phyloP scores from a whole-genome alignment of 2,329 filamentous ascomycete genomes.

The Ascochyta lentis region DNA sequence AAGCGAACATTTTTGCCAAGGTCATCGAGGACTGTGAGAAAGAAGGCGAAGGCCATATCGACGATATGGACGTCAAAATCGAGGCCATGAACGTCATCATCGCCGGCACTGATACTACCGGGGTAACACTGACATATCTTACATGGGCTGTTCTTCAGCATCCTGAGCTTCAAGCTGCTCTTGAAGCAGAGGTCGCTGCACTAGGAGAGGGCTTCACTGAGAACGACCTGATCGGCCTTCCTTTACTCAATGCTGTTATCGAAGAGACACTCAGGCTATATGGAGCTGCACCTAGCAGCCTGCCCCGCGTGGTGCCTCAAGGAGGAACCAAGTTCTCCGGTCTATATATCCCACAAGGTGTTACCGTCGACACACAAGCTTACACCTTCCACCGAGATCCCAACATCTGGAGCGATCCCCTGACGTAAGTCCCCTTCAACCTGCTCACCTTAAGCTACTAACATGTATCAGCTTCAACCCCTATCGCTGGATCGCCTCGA shows the following conservation, averaged over 20 bases:
- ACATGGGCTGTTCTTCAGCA: slow-evolving; percentile 42
- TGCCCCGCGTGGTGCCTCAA: slow-evolving; percentile 48
- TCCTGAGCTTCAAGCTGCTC: slow-evolving; percentile 25
- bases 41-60: slow-evolving; percentile 36
- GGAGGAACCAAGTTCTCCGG: slow-evolving; percentile 45
- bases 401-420: slow-evolving; percentile 34
- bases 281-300: slow-evolving; percentile 43
- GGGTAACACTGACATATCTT: slow-evolving; percentile 44
- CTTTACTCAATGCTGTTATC: slow-evolving; percentile 48
- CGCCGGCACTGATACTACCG: slow-evolving; percentile 47
- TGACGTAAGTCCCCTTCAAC: slow-evolving; percentile 26
- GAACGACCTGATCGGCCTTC: slow-evolving; percentile 42
- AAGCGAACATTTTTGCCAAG: slow-evolving; percentile 44
- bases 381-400: slow-evolving; percentile 51
- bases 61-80: slow-evolving; percentile 42
- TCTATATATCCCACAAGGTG: slow-evolving; percentile 47
- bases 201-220: slow-evolving; percentile 32
- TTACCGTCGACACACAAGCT: slow-evolving; percentile 49
- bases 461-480: slow-evolving; percentile 40
- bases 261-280: slow-evolving; percentile 51
- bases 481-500: slow-evolving; percentile 37
- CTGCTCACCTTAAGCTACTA: neutral
- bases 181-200: slow-evolving; percentile 32
- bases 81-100: slow-evolving; percentile 46
- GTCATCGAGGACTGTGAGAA: slow-evolving; percentile 42